Conservation (phyloP, 139 green algal species). For the Yamagishiella unicocca region DNA sequence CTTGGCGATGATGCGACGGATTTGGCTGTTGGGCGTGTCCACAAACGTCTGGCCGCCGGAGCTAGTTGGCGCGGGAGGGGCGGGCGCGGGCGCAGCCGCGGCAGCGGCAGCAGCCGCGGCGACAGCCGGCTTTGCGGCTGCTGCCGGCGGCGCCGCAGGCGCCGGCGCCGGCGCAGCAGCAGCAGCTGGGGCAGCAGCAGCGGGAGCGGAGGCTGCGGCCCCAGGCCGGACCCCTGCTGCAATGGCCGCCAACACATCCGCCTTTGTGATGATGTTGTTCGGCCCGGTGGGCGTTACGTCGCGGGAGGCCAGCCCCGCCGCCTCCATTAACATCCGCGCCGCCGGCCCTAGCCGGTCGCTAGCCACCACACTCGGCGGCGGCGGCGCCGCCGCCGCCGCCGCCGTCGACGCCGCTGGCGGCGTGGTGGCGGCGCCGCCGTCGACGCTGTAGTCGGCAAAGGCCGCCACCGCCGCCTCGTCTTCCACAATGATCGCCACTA, state of each 20-base stretch:
- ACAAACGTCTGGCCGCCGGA: slow-evolving; percentile 54
- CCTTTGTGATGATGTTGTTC: slow-evolving; percentile 89
- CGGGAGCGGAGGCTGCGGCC: too few species aligned
- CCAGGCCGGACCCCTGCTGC: slow-evolving; percentile 59
- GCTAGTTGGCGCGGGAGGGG: slow-evolving; percentile 21
- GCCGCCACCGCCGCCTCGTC: slow-evolving; percentile 74
- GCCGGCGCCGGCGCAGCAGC: slow-evolving; percentile 26
- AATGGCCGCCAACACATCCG: slow-evolving; percentile 87
- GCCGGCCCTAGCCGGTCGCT: slow-evolving; percentile 78
- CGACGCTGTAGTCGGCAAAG: slow-evolving; percentile 74
- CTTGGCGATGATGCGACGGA: slow-evolving; percentile 90
- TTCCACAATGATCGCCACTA: slow-evolving; percentile 91
- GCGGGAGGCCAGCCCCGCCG: slow-evolving; percentile 39
- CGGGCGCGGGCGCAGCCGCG: slow-evolving; percentile 23
- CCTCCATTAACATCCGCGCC: slow-evolving; percentile 70
- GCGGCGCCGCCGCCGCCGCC: background rate
- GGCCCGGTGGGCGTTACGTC: slow-evolving; percentile 78
- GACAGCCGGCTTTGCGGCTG: too few species aligned
- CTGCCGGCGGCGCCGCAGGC: slow-evolving; percentile 22
- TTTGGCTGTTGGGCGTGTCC: slow-evolving; percentile 86
- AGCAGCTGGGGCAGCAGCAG: too few species aligned
- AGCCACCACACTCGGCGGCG: slow-evolving; percentile 1
- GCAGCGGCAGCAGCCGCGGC: too few species aligned
- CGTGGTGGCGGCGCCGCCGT: background rate
- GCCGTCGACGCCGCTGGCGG: background rate